Percentiles rank a stretch among this genome's conserved stretches.
phyloP scores from a whole-genome alignment of 1,139 yeast genomes.

The Kluyveromyces sp. region DNA sequence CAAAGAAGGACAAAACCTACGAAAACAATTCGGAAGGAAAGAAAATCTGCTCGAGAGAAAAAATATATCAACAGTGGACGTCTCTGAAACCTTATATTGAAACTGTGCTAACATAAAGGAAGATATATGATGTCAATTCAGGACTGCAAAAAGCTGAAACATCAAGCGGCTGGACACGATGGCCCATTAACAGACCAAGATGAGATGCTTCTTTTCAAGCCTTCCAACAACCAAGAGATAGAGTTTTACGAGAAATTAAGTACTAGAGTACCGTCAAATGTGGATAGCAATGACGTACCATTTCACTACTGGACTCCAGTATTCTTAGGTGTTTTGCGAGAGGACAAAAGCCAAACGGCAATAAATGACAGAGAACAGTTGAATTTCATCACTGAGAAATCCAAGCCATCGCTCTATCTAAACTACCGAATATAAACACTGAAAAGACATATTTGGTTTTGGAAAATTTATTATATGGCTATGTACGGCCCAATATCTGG shows the following conservation, averaged over 20 bases:
- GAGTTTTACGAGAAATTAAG: constrained; percentile 48
- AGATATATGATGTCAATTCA: neutral
- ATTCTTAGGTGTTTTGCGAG: constrained; percentile 38
- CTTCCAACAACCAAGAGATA: constrained; percentile 55
- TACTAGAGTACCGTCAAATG: constrained; percentile 13
- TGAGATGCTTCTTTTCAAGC: constrained; percentile 68
- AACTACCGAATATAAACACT: neutral
- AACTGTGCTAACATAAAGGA: too few relatives aligned
- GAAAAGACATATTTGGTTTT: constrained; percentile 49
- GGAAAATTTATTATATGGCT: constrained; percentile 60
- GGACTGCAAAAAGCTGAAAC: constrained; percentile 21
- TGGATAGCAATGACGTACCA: constrained; percentile 30
- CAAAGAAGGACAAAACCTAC: too few relatives aligned
- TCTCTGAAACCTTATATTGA: too few relatives aligned
- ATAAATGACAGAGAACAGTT: neutral
- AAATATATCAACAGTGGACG: too few relatives aligned
- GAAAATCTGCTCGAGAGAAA: too few relatives aligned
- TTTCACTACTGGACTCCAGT: constrained; percentile 50
- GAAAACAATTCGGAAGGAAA: too few relatives aligned
- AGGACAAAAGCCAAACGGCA: constrained; percentile 29
- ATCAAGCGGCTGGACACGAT: constrained; percentile 85
- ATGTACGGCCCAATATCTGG: constrained; percentile 64
- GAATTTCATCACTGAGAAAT: constrained; percentile 10
- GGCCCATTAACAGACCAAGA: constrained; percentile 58
- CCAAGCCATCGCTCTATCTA: too few relatives aligned